A percentile compares a stretch with the other conserved stretches of the same genome.
Evolutionary conservation across 208 protist genomes (phyloP).

Genomic region (Trypanosoma lewisi): DNA sequence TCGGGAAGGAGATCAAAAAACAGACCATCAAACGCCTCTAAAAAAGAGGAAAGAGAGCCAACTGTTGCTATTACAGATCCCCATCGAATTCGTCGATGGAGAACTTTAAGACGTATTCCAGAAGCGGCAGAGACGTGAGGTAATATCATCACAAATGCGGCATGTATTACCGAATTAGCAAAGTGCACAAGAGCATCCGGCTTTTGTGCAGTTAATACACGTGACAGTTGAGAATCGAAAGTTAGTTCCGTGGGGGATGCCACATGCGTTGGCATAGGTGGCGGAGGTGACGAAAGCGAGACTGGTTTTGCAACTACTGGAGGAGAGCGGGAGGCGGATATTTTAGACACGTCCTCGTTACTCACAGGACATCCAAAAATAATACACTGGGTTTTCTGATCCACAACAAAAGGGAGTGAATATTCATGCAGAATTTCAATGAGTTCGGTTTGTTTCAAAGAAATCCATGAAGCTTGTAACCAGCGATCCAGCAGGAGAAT

Average conservation of each 20-base stretch:
- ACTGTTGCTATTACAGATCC: slow-evolving; percentile 17
- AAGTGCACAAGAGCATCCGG: slow-evolving; percentile 22
- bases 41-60: slow-evolving; percentile 26
- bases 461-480: slow-evolving; percentile 21
- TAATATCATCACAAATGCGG: slow-evolving; percentile 29
- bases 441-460: slow-evolving; percentile 14
- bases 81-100: slow-evolving; percentile 30
- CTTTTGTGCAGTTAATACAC: slow-evolving; percentile 13
- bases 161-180: slow-evolving; percentile 26
- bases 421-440: slow-evolving; percentile 6
- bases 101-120: slow-evolving; percentile 18
- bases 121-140: slow-evolving; percentile 20
- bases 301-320: slow-evolving; percentile 15
- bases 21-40: slow-evolving; percentile 35
- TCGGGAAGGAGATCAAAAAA: slow-evolving; percentile 30
- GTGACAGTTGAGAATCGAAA: slow-evolving; percentile 22
- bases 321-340: background rate
- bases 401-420: background rate
- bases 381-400: slow-evolving; percentile 3
- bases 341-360: background rate
- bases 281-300: slow-evolving; percentile 2
- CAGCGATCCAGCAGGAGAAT: slow-evolving; percentile 19
- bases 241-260: background rate
- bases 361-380: background rate
- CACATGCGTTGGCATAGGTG: background rate